Evolutionary conservation across 73 alveolate species (phyloP).

Genomic region (Paramecium caudatum): DNA sequence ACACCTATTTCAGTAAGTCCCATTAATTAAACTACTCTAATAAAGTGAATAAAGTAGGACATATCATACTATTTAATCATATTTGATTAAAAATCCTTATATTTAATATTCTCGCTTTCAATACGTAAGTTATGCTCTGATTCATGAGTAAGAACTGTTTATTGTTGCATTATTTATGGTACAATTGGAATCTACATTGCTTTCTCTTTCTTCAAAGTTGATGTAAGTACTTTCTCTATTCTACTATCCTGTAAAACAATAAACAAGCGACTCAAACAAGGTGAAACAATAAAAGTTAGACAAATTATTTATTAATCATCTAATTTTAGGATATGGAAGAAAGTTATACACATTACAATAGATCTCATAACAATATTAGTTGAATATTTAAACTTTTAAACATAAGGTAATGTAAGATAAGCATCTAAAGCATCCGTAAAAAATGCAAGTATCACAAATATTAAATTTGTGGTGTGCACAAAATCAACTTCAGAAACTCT

Average conservation of each 20-base stretch:
- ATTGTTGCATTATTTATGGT: neutral
- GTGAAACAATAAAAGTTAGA: slow-evolving; percentile 36
- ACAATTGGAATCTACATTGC: neutral
- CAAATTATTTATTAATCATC: neutral
- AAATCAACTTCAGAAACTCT: neutral
- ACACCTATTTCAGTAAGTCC: slow-evolving; percentile 34
- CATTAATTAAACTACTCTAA: slow-evolving; percentile 21
- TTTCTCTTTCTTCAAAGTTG: slow-evolving; percentile 46
- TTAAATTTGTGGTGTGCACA: neutral
- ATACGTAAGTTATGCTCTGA: neutral
- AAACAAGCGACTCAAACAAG: neutral
- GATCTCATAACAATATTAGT: slow-evolving; percentile 47
- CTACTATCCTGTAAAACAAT: neutral
- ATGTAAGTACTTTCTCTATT: neutral
- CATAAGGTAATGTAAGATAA: neutral
- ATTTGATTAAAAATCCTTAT: slow-evolving; percentile 46
- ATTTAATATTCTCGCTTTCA: slow-evolving; percentile 37
- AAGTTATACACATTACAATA: slow-evolving; percentile 1
- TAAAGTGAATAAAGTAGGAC: slow-evolving; percentile 33
- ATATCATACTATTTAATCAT: neutral
- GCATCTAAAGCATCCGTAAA: slow-evolving; percentile 13
- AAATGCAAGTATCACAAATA: slow-evolving; percentile 41
- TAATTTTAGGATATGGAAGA: neutral
- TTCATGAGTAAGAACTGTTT: slow-evolving; percentile 15
- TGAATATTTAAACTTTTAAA: neutral